Conservation (phyloP, 1,139 yeast species). For the Candida sanyaensis region DNA sequence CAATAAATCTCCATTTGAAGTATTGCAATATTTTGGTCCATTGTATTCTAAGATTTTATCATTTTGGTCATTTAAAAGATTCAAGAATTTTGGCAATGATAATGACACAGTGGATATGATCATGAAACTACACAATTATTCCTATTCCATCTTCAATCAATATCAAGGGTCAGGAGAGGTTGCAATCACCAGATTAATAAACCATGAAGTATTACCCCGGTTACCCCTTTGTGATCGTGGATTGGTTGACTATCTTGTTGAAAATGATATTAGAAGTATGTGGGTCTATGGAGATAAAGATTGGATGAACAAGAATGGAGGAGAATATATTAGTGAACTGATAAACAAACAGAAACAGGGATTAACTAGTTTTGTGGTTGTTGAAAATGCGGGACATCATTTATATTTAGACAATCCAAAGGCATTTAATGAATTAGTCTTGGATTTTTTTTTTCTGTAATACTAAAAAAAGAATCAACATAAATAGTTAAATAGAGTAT, state of each 20-base stretch:
- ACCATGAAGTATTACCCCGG: constrained; percentile 41
- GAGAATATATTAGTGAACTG: constrained; percentile 32
- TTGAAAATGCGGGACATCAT: constrained; percentile 47
- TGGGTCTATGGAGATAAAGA: constrained; percentile 49
- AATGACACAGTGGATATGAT: constrained; percentile 21
- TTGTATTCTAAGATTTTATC: constrained; percentile 43
- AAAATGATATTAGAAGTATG: constrained; percentile 25
- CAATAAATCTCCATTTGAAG: constrained; percentile 43
- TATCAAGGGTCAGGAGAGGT: constrained; percentile 48
- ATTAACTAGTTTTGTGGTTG: constrained; percentile 22
- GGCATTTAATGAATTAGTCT: constrained; percentile 28
- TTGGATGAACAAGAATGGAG: constrained; percentile 49
- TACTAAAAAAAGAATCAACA: constrained; percentile 2
- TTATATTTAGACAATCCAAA: constrained; percentile 42
- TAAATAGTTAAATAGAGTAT: constrained; percentile 11
- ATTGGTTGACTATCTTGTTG: constrained; percentile 29
- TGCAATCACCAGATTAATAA: constrained; percentile 45
- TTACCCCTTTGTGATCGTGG: constrained; percentile 48
- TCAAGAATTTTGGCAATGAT: constrained; percentile 28
- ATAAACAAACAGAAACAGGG: constrained; percentile 16
- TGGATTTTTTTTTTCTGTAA: constrained; percentile 23
- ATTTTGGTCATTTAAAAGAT: constrained; percentile 45
- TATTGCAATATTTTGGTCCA: constrained; percentile 42
- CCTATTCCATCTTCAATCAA: constrained; percentile 47
- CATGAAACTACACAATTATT: constrained; percentile 42